Percentiles rank a stretch among this genome's conserved stretches.
Evolutionary conservation across 1,139 yeast species (phyloP).

Genomic region (Debaryomycetaceae sp.): DNA sequence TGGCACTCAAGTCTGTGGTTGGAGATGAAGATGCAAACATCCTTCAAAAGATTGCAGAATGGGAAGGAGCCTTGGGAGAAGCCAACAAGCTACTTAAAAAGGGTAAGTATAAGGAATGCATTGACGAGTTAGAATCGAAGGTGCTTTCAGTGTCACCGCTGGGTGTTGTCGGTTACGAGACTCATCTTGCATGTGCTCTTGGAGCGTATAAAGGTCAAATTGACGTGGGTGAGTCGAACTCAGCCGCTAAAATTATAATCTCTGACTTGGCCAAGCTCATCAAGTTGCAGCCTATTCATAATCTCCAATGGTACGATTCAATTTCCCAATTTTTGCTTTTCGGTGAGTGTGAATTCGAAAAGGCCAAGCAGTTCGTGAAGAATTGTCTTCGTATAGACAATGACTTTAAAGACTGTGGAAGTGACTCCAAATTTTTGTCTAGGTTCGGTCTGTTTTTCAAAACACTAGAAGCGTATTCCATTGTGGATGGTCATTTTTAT

Average conservation of each 20-base stretch:
- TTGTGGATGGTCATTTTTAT: constrained; percentile 34
- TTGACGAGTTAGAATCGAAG: constrained; percentile 17
- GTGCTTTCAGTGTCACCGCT: constrained; percentile 23
- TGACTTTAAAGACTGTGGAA: constrained; percentile 56
- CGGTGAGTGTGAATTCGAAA: constrained; percentile 49
- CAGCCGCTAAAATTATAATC: constrained; percentile 20
- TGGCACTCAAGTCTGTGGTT: constrained; percentile 16
- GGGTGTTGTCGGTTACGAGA: constrained; percentile 16
- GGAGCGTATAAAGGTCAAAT: constrained; percentile 13
- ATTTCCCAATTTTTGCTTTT: constrained; percentile 46
- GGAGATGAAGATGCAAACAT: constrained; percentile 12
- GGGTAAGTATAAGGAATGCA: constrained; percentile 17
- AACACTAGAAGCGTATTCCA: constrained; percentile 44
- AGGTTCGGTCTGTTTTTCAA: constrained; percentile 30
- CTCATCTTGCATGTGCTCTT: constrained; percentile 20
- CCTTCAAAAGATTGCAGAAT: constrained; percentile 13
- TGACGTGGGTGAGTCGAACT: constrained; percentile 1
- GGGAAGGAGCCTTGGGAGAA: constrained; percentile 15
- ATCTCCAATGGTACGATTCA: constrained; percentile 26
- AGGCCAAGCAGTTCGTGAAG: constrained; percentile 48
- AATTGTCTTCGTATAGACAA: constrained; percentile 69
- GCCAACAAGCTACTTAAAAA: constrained; percentile 14
- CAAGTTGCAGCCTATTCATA: constrained; percentile 27
- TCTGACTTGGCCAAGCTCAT: constrained; percentile 24
- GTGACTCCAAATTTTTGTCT: constrained; percentile 42